These are phyloP conservation scores for Ilyonectria mors-panacis DNA, from an alignment of 2,329 filamentous ascomycete species.

Conservation along the genomic window DNA sequence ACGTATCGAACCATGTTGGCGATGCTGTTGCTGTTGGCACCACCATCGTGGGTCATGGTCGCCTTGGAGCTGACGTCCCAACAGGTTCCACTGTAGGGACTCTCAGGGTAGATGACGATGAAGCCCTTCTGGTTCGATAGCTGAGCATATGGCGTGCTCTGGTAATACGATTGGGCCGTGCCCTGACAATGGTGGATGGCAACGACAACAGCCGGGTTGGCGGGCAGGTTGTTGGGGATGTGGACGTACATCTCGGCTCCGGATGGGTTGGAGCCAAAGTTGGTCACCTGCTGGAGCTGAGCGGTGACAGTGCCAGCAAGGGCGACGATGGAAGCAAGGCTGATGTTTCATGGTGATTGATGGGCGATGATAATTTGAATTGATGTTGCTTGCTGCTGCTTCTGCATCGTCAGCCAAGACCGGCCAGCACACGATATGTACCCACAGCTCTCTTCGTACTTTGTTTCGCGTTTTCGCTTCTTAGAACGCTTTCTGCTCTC, in stretches of 20 bases:
- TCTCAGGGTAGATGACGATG: neutral
- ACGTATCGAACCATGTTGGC: neutral
- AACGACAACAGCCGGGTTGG: neutral
- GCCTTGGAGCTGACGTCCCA: neutral
- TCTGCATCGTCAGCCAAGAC: neutral
- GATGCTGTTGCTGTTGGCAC: neutral
- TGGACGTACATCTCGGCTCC: neutral
- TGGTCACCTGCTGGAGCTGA: neutral
- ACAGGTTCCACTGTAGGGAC: neutral
- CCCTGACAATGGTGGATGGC: neutral
- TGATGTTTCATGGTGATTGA: neutral
- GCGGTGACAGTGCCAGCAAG: neutral
- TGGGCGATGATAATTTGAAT: neutral
- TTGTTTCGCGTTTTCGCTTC: neutral
- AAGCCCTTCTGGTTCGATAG: neutral
- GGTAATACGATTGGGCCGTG: neutral
- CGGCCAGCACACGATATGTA: neutral
- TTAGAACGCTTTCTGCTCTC: neutral
- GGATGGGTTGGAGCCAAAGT: neutral
- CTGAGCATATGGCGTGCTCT: neutral
- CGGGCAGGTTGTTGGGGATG: neutral
- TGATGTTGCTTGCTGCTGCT: neutral
- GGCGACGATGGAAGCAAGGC: neutral
- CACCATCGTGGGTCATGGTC: neutral
- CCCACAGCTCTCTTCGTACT: neutral